Evolutionary conservation across 305 asterid species (phyloP).

Genomic region (Fraxinus dipetala): DNA sequence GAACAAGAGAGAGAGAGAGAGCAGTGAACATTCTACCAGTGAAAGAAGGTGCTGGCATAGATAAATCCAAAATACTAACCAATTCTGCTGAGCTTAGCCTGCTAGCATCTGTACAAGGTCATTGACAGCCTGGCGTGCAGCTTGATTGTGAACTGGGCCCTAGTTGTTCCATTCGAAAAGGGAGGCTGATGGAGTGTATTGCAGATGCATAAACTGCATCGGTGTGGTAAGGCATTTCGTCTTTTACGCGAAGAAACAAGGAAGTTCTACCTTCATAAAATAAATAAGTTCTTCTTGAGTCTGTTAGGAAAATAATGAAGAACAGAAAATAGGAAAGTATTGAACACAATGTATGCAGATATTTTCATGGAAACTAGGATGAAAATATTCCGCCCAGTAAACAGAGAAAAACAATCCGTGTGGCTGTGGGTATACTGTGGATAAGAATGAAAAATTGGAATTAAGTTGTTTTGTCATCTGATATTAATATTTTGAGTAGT

Average conservation of each 20-base stretch:
- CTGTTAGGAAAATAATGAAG: neutral
- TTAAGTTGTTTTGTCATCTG: neutral
- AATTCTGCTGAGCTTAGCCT: conserved; percentile 73
- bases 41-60: conserved; percentile 75
- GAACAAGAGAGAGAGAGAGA: neutral
- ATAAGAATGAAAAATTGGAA: neutral
- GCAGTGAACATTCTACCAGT: conserved; percentile 38
- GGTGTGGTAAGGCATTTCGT: conserved; percentile 66
- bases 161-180: conserved; percentile 70
- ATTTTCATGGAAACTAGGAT: neutral
- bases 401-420: neutral
- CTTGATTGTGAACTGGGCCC: conserved; percentile 59
- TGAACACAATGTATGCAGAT: neutral
- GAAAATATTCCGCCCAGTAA: neutral
- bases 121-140: conserved; percentile 49
- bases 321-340: neutral
- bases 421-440: neutral
- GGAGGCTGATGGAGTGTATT: conserved; percentile 77
- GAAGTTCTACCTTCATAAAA: conserved; percentile 57
- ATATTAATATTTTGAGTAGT: neutral
- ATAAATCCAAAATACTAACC: conserved; percentile 61
- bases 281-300: neutral
- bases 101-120: conserved; percentile 64
- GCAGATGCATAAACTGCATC: conserved; percentile 94
- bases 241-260: conserved; percentile 55